These are phyloP conservation scores for Conticribra guillardii DNA, from an alignment of 108 stramenopile genomes.

Conservation along the genomic window DNA sequence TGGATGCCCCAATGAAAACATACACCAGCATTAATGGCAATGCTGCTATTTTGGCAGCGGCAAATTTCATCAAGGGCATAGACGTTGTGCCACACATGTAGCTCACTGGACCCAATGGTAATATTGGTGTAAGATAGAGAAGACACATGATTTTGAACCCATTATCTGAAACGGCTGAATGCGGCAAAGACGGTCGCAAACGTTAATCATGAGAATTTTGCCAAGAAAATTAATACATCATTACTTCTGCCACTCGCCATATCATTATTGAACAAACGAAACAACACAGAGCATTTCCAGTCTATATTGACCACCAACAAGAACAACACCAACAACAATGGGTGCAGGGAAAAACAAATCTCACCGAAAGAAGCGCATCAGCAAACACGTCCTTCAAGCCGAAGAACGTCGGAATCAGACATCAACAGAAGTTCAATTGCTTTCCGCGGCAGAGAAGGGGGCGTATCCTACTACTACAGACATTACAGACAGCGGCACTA, in stretches of 20 bases:
- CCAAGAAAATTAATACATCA: too few relatives aligned
- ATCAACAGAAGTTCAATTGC: constrained; percentile 19
- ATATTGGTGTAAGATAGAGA: constrained; percentile 78
- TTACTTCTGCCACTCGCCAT: background rate
- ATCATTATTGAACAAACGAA: background rate
- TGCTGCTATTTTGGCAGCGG: constrained; percentile 75
- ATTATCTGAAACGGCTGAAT: constrained; percentile 75
- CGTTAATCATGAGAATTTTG: too few relatives aligned
- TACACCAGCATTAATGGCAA: constrained; percentile 79
- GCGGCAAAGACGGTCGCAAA: too few relatives aligned
- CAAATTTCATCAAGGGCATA: constrained; percentile 70
- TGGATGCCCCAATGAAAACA: constrained; percentile 79
- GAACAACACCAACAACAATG: constrained; percentile 20
- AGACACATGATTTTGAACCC: constrained; percentile 86
- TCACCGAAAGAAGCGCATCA: constrained; percentile 70
- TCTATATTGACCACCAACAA: too few relatives aligned
- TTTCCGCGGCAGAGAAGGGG: constrained; percentile 15
- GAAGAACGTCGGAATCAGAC: constrained; percentile 30
- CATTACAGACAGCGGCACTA: too few relatives aligned
- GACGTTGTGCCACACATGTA: constrained; percentile 87
- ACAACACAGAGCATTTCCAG: too few relatives aligned
- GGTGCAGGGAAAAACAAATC: constrained; percentile 50
- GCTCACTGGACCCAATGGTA: constrained; percentile 78
- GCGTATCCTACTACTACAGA: background rate
- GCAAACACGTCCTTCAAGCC: constrained; percentile 76